Percentiles rank a stretch among this genome's conserved stretches.
phyloP scores from a whole-genome alignment of 2,329 filamentous ascomycete species.

The Beauveria rudraprayagi region DNA sequence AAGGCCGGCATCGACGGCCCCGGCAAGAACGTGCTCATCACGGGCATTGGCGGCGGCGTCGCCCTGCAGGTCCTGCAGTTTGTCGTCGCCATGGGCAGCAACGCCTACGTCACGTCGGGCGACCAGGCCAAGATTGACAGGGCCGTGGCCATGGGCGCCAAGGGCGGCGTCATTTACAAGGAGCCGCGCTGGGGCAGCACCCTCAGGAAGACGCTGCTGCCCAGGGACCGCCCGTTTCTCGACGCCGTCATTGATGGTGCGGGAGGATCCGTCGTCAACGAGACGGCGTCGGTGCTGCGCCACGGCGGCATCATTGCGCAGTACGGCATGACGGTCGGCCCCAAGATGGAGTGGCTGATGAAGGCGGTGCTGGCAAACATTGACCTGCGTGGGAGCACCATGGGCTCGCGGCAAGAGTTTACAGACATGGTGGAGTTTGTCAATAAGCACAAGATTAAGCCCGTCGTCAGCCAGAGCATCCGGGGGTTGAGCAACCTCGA shows the following conservation, averaged over 20 bases:
- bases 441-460: constrained; percentile 60
- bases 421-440: constrained; percentile 86
- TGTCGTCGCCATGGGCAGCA: constrained; percentile 63
- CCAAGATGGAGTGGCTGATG: constrained; percentile 85
- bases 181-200: constrained; percentile 74
- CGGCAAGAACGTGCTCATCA: constrained; percentile 73
- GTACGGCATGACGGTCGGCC: constrained; percentile 86
- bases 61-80: constrained; percentile 77
- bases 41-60: constrained; percentile 88
- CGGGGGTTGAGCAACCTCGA: constrained; percentile 66
- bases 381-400: constrained; percentile 77
- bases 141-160: constrained; percentile 65
- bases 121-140: constrained; percentile 66
- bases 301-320: constrained; percentile 72
- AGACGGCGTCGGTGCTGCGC: constrained; percentile 62
- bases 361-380: constrained; percentile 77
- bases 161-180: constrained; percentile 76
- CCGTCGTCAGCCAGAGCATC: constrained; percentile 67
- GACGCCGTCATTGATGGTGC: constrained; percentile 89
- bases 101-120: constrained; percentile 75
- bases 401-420: constrained; percentile 88
- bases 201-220: constrained; percentile 49
- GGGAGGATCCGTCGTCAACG: constrained; percentile 73
- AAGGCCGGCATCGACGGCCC: constrained; percentile 59
- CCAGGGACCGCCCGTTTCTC: constrained; percentile 56